Conservation (phyloP, 75 land plant species). For the Isoetes taiwanensis region DNA sequence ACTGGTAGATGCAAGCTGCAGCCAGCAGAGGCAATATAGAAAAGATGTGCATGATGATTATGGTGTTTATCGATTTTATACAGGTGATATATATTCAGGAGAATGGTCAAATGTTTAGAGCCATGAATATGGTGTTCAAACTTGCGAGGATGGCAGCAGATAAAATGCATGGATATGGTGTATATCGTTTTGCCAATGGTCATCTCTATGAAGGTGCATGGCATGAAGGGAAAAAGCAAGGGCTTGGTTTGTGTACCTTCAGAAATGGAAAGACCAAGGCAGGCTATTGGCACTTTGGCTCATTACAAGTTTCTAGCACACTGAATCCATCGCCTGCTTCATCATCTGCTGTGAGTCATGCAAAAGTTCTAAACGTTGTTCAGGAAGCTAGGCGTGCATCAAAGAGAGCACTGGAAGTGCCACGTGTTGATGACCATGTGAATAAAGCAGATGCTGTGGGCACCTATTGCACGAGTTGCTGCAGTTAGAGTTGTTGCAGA, state of each 20-base stretch:
- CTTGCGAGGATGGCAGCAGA: slow-evolving; percentile 77
- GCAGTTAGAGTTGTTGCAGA: slow-evolving; percentile 93
- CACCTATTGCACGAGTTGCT: slow-evolving; percentile 82
- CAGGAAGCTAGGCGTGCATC: slow-evolving; percentile 90
- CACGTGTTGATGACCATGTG: slow-evolving; percentile 80
- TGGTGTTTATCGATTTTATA: slow-evolving; percentile 62
- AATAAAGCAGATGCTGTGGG: slow-evolving; percentile 71
- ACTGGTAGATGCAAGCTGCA: no score
- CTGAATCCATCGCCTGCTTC: slow-evolving; percentile 27
- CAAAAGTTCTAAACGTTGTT: slow-evolving; percentile 51
- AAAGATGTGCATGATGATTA: slow-evolving; percentile 53
- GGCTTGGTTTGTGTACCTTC: slow-evolving; percentile 84
- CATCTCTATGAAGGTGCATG: slow-evolving; percentile 86
- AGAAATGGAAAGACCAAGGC: slow-evolving; percentile 63
- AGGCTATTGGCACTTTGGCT: slow-evolving; percentile 65
- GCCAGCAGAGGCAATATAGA: slow-evolving; percentile 54
- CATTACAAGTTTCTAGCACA: slow-evolving; percentile 32
- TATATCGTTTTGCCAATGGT: slow-evolving; percentile 68
- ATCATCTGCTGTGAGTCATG: slow-evolving; percentile 40
- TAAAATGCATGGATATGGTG: slow-evolving; percentile 84
- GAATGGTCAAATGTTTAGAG: slow-evolving; percentile 73
- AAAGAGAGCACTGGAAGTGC: slow-evolving; percentile 50
- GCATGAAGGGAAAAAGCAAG: slow-evolving; percentile 87
- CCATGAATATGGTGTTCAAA: slow-evolving; percentile 65
- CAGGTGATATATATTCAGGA: slow-evolving; percentile 65